These are phyloP conservation scores for Diaporthe longicolla DNA, from an alignment of 2,329 filamentous ascomycete genomes.

Conservation along the genomic window DNA sequence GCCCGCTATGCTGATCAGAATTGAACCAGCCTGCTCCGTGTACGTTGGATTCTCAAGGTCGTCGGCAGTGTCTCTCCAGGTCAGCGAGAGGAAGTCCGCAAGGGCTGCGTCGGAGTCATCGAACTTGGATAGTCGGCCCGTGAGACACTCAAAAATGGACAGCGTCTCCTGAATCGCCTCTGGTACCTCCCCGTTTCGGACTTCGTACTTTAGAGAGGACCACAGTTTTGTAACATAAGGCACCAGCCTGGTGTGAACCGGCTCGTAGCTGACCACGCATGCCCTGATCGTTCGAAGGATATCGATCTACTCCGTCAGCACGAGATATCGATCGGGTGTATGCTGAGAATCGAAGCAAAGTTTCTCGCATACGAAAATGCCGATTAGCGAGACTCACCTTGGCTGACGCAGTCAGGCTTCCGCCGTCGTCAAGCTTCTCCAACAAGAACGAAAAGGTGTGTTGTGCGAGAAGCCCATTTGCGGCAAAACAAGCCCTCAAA, in stretches of 20 bases:
- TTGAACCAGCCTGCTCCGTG: conserved; percentile 58
- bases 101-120: conserved; percentile 51
- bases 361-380: background rate
- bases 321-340: background rate
- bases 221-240: conserved; percentile 68
- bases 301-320: conserved; percentile 58
- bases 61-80: conserved; percentile 67
- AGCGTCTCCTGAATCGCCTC: conserved; percentile 71
- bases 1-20: conserved; percentile 41
- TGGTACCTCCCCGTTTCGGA: conserved; percentile 71
- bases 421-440: conserved; percentile 71
- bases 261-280: conserved; percentile 64
- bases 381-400: conserved; percentile 57
- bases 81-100: conserved; percentile 61
- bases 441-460: conserved; percentile 68
- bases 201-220: conserved; percentile 74
- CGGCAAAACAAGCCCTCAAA: conserved; percentile 68
- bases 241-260: conserved; percentile 61
- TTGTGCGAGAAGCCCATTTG: conserved; percentile 61
- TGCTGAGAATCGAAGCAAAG: background rate
- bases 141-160: conserved; percentile 66
- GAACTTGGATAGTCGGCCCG: conserved; percentile 52
- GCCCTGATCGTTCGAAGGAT: conserved; percentile 69
- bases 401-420: conserved; percentile 70
- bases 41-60: conserved; percentile 67